Conservation (phyloP, 192 early-diverging fungal genomes). For the Phycomyces blakesleeanus region DNA sequence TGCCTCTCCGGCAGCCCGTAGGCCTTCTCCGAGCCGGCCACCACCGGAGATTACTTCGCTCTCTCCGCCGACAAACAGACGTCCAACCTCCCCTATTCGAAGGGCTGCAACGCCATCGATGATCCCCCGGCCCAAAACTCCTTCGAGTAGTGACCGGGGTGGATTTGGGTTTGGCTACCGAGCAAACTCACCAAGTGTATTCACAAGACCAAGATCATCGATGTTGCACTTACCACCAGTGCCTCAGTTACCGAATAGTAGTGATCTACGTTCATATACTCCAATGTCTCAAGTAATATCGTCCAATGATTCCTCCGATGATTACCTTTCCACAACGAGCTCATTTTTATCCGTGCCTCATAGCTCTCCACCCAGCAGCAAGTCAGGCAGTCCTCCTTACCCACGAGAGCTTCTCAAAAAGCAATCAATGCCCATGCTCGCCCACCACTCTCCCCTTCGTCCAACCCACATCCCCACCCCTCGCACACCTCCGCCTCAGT, state of each 20-base stretch:
- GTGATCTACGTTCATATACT: conserved; percentile 1
- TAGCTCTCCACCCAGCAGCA: background rate
- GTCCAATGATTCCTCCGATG: background rate
- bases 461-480: background rate
- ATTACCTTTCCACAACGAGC: background rate
- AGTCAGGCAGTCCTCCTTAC: background rate
- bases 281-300: background rate
- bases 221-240: conserved; percentile 7
- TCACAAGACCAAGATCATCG: conserved; percentile 17
- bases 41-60: background rate
- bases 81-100: conserved; percentile 9
- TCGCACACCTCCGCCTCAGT: conserved; percentile 9
- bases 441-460: background rate
- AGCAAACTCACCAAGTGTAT: conserved; percentile 6
- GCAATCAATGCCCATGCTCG: conserved; percentile 11
- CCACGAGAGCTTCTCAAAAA: conserved; percentile 1
- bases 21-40: background rate
- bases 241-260: conserved; percentile 1
- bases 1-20: background rate
- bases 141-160: conserved; percentile 10
- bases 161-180: background rate
- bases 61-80: background rate
- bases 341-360: conserved; percentile 8
- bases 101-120: conserved; percentile 32
- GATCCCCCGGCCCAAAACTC: conserved; percentile 36